Evolutionary conservation across 179 eudicot genomes (phyloP).

Genomic region (Spinacia oleracea): DNA sequence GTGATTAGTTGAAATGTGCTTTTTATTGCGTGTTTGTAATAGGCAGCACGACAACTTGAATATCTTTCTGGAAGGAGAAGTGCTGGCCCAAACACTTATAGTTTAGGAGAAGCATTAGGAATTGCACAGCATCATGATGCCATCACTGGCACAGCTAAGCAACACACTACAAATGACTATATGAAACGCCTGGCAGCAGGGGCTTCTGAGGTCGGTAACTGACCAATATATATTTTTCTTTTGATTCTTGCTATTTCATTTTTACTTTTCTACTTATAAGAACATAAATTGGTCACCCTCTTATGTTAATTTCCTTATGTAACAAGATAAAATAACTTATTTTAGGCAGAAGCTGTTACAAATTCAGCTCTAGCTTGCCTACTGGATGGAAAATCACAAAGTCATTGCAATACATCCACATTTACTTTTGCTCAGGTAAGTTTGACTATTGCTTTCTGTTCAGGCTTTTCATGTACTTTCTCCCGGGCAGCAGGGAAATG

Average conservation of each 20-base stretch:
- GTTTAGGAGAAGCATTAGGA: constrained; percentile 84
- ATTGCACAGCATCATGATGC: constrained; percentile 95
- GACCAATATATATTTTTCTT: constrained; percentile 3
- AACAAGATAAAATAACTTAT: constrained; percentile 2
- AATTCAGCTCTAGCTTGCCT: constrained; percentile 68
- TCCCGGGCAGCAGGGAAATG: not conserved
- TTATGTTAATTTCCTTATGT: not conserved
- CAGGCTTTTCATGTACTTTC: not conserved
- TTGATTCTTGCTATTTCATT: not conserved
- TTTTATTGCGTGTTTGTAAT: not conserved
- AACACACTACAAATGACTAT: constrained; percentile 80
- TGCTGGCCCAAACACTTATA: constrained; percentile 52
- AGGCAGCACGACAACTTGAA: constrained; percentile 95
- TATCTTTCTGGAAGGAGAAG: constrained; percentile 58
- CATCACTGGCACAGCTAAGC: constrained; percentile 79
- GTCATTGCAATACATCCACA: constrained; percentile 37
- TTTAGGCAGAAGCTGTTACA: constrained; percentile 68
- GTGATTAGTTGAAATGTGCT: not conserved
- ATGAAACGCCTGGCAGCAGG: constrained; percentile 77
- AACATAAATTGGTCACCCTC: not conserved
- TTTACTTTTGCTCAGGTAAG: constrained; percentile 58
- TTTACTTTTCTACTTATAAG: not conserved
- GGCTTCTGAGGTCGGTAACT: constrained; percentile 59
- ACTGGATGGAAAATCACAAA: constrained; percentile 36
- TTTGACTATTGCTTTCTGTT: not conserved